Base-by-base conservation (phyloP, 1,284 basidiomycete genomes). In the Filobasidium uniguttulatum region DNA sequence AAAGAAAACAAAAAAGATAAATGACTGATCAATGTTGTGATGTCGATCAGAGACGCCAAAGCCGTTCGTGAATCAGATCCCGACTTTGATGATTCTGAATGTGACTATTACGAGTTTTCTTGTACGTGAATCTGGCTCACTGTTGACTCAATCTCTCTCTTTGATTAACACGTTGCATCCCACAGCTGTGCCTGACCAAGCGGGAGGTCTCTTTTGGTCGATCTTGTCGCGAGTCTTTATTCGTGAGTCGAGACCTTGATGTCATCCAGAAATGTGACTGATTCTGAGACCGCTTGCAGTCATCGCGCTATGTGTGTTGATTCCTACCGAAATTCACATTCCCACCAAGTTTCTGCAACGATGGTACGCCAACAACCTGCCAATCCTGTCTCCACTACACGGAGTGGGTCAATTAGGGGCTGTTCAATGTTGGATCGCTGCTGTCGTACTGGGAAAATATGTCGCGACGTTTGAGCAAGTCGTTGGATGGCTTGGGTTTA, bases 171-270 rank as follows among this genome's bases (percentile, higher is more conserved):
- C 52, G n/a, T n/a, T n/a, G 33, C 44, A 49, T 31, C 9, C 56
- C 22, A 3, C 46, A 56, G 83, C 84, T 1, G 82, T 90, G 3
- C 85, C 86, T 0, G 83, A 86, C 61, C 85, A 91, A 67, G 73
- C 84, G 41, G 86, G 83, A 2, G 86, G 87, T 15, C 78, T 77
- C 1, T 88, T 89, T 67, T 90, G 85, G 83, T 81, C 84, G 1
- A 79, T 89, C 44, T 72, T 89, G 48, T 82, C 85, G 62, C 75
- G 85, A 19, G 68, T 90, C 33, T 76, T 90, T 60, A 84, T 89
- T 70, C 74, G 67, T 67, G 46, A 44, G 62, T 56, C n/a, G n/a
- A n/a, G n/a, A n/a, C n/a, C 30, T n/a, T 17, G 34, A 14, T 30
- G 10, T 7, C 44, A 9, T 5, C 19, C n/a, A n/a, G 34, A 28